Percentiles rank a stretch among this genome's conserved stretches.
Conservation (phyloP, 78 protist genomes). For the Dictyostelium capitatum region DNA sequence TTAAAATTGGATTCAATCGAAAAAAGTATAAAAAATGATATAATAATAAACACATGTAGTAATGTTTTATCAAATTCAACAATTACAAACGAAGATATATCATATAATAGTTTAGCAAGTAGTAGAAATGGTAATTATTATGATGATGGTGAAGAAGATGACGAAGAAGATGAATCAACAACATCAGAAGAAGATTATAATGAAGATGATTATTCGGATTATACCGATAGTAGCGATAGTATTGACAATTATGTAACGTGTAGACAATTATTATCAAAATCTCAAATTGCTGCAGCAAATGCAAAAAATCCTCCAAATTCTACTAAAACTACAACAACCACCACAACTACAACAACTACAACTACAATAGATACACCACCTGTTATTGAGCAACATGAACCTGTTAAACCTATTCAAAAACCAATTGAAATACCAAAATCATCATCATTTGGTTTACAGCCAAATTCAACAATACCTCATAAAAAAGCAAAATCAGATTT, state of each 20-base stretch:
- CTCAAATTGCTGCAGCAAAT: background rate
- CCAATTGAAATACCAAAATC: constrained; percentile 9
- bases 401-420: background rate
- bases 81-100: background rate
- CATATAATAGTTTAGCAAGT: background rate
- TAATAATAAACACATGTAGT: background rate
- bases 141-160: too few species aligned
- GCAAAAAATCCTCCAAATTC: background rate
- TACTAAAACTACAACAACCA: background rate
- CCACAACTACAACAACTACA: background rate
- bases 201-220: background rate
- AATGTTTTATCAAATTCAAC: background rate
- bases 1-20: background rate
- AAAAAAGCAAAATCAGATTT: constrained; percentile 51
- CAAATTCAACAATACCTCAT: constrained; percentile 5
- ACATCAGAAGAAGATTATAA: background rate
- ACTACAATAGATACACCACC: background rate
- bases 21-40: background rate
- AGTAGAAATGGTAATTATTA: background rate
- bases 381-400: background rate
- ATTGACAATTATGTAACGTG: background rate
- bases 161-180: background rate
- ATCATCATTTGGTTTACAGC: constrained; percentile 9
- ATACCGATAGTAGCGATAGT: constrained; percentile 7
- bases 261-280: background rate